Conservation (phyloP, 2,329 filamentous ascomycete genomes). For the Macrophomina phaseolina region DNA sequence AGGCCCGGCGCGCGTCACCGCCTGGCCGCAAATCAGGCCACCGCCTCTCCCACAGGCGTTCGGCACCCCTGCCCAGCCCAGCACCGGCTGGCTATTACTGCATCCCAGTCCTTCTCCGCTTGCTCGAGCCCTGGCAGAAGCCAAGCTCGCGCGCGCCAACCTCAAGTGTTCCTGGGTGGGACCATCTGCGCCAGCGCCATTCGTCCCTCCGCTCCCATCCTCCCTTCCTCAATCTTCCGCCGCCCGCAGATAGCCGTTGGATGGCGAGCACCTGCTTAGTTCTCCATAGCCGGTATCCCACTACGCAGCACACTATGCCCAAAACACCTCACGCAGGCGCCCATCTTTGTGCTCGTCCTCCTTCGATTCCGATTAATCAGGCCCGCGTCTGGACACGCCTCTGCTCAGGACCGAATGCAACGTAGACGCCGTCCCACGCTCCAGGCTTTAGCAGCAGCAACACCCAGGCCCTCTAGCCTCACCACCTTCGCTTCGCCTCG, state of each 20-base stretch:
- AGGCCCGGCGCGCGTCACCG: neutral
- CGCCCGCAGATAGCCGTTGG: constrained; percentile 4
- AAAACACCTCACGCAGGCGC: neutral
- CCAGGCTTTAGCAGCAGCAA: neutral
- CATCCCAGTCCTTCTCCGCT: constrained; percentile 6
- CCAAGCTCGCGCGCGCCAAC: constrained; percentile 16
- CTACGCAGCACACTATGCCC: neutral
- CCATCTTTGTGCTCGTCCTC: neutral
- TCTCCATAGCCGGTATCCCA: neutral
- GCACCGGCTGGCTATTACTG: neutral
- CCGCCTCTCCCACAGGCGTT: constrained; percentile 5
- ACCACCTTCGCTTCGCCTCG: constrained; percentile 10
- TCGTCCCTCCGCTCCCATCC: neutral
- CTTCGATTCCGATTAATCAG: neutral
- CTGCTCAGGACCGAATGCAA: neutral
- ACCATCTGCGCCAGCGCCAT: neutral
- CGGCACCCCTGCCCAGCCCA: constrained; percentile 12
- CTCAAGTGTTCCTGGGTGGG: constrained; percentile 10
- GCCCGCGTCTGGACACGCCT: neutral
- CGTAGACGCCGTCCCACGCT: neutral
- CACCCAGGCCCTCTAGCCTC: too few relatives aligned
- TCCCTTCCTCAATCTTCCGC: neutral
- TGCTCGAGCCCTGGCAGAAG: constrained; percentile 2
- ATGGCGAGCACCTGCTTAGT: neutral
- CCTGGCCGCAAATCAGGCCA: constrained; percentile 22